phyloP scores from a whole-genome alignment of 1,139 yeast genomes.

The Candida glucosophila region DNA sequence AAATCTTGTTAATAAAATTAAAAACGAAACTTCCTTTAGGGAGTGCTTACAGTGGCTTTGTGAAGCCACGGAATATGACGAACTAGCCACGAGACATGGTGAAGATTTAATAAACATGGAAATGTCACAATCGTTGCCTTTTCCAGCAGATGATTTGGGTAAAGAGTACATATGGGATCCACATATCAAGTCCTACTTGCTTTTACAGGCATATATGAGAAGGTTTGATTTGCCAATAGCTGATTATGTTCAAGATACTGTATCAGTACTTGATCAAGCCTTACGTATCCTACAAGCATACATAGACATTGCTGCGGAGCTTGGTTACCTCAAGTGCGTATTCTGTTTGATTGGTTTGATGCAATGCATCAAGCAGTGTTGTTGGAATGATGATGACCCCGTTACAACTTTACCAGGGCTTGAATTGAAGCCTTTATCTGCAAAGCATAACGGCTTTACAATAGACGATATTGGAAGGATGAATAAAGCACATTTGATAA shows the following conservation, averaged over 20 bases:
- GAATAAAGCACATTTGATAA: constrained; percentile 16
- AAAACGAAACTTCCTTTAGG: constrained; percentile 46
- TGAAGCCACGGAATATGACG: constrained; percentile 84
- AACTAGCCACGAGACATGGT: constrained; percentile 88
- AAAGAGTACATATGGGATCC: constrained; percentile 87
- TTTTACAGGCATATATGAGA: constrained; percentile 81
- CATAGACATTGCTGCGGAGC: constrained; percentile 82
- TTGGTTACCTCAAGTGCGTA: constrained; percentile 62
- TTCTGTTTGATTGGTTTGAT: constrained; percentile 55
- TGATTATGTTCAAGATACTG: constrained; percentile 90
- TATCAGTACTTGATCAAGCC: constrained; percentile 88
- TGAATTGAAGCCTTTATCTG: constrained; percentile 11
- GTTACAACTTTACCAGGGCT: constrained; percentile 68
- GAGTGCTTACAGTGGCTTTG: constrained; percentile 67
- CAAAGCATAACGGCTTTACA: constrained; percentile 4
- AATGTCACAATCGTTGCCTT: constrained; percentile 74
- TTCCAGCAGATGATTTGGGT: constrained; percentile 59
- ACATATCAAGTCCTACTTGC: constrained; percentile 80
- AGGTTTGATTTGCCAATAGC: constrained; percentile 86
- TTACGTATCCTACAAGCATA: constrained; percentile 90
- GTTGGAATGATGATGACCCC: constrained; percentile 78
- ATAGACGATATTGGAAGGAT: constrained; percentile 11
- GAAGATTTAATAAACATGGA: constrained; percentile 90
- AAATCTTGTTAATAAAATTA: constrained; percentile 47
- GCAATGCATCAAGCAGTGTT: constrained; percentile 85